phyloP scores from a whole-genome alignment of 2,329 filamentous ascomycete species.

The Cercospora sp. region DNA sequence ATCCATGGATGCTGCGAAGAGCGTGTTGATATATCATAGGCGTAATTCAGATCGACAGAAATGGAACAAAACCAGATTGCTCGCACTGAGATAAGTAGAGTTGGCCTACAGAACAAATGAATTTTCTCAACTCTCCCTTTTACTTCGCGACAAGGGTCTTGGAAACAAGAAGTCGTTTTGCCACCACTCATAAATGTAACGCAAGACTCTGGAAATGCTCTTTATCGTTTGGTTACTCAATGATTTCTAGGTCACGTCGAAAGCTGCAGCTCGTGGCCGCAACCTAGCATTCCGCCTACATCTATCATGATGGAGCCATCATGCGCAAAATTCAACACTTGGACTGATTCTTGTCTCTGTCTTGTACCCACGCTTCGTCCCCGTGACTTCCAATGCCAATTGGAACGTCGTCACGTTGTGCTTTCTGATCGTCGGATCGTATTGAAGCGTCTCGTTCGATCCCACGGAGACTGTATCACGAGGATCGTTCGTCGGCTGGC shows the following conservation, averaged over 20 bases:
- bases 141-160: too few relatives aligned
- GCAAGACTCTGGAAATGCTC: neutral
- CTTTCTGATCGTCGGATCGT: neutral
- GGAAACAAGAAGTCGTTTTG: too few relatives aligned
- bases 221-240: neutral
- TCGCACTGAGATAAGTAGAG: neutral
- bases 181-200: too few relatives aligned
- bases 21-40: neutral
- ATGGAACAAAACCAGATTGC: neutral
- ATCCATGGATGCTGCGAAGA: neutral
- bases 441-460: neutral
- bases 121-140: too few relatives aligned
- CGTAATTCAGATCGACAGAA: neutral
- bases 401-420: neutral
- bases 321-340: neutral
- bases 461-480: neutral
- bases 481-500: conserved; percentile 21
- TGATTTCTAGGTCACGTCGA: neutral
- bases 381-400: neutral
- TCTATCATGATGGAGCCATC: neutral
- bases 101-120: too few relatives aligned
- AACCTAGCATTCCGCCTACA: neutral
- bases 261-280: neutral
- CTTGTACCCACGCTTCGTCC: neutral
- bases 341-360: neutral